Percentiles rank a stretch among this genome's conserved stretches.
phyloP scores from a whole-genome alignment of 148 eudicot genomes.

The Camellia granthamiana region DNA sequence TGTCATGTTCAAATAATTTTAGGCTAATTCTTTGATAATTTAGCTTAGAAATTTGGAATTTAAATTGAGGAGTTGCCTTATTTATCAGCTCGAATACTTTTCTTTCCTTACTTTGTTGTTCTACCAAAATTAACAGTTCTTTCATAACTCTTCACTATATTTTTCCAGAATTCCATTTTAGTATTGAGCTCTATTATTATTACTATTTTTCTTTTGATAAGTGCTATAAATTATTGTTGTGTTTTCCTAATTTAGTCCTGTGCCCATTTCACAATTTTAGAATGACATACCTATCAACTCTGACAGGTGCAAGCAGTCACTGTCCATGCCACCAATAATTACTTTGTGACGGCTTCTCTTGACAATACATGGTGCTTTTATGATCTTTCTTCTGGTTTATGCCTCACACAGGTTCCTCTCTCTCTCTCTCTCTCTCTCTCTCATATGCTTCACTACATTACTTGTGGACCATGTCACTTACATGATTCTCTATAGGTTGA shows the following conservation, averaged over 20 bases:
- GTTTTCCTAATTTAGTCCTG: not conserved
- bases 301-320: slow-evolving; percentile 94
- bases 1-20: not conserved
- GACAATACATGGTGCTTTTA: slow-evolving; percentile 97
- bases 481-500: slow-evolving; percentile 49
- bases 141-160: not conserved
- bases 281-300: slow-evolving; percentile 3
- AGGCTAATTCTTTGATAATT: not conserved
- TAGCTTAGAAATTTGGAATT: not conserved
- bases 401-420: slow-evolving; percentile 76
- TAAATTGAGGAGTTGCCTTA: not conserved
- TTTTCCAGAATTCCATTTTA: not conserved
- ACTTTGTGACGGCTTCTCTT: slow-evolving; percentile 85
- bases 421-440: slow-evolving; percentile 2
- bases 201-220: too few relatives aligned
- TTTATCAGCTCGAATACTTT: not conserved
- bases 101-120: not conserved
- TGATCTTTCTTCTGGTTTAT: slow-evolving; percentile 71
- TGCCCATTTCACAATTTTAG: not conserved
- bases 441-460: not conserved
- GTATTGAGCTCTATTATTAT: not conserved
- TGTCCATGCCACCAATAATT: slow-evolving; percentile 82
- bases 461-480: slow-evolving; percentile 2
- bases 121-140: not conserved
- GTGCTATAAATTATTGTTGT: not conserved